Evolutionary conservation across 2,329 filamentous ascomycete genomes (phyloP).

Genomic region (Tetracladium maxilliforme): DNA sequence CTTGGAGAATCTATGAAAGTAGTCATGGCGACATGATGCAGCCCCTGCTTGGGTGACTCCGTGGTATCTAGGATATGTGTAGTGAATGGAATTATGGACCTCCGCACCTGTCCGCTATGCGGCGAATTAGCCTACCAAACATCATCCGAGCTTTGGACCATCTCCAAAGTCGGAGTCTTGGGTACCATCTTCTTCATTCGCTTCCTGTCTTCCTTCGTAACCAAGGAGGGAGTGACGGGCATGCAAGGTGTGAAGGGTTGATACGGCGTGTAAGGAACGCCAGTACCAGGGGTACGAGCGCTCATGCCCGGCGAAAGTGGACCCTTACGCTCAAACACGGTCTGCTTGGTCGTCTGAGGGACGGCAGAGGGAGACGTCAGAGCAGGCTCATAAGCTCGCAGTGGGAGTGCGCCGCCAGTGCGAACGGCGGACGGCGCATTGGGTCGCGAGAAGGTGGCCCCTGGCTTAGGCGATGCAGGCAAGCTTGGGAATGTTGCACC

Average conservation of each 20-base stretch:
- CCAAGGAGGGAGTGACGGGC: constrained; percentile 62
- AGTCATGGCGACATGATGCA: too few species aligned
- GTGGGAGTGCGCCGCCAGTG: constrained; percentile 39
- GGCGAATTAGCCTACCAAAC: too few species aligned
- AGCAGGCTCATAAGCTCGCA: constrained; percentile 46
- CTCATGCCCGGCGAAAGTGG: constrained; percentile 40
- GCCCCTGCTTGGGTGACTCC: too few species aligned
- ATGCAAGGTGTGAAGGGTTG: constrained; percentile 65
- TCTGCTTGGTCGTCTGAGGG: constrained; percentile 42
- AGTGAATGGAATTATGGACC: too few species aligned
- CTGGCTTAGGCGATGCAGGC: too few species aligned
- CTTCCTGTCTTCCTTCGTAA: constrained; percentile 58
- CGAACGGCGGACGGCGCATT: constrained; percentile 39
- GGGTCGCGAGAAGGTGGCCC: constrained; percentile 30
- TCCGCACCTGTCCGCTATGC: too few species aligned
- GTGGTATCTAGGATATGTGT: too few species aligned
- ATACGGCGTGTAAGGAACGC: constrained; percentile 62
- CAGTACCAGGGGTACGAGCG: constrained; percentile 46
- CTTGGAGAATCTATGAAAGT: too few species aligned
- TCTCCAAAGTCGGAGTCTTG: constrained; percentile 44
- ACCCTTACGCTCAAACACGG: constrained; percentile 40
- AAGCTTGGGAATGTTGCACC: too few species aligned
- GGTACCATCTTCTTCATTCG: constrained; percentile 48
- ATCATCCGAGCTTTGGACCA: constrained; percentile 48
- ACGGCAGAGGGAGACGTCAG: constrained; percentile 29